phyloP scores from a whole-genome alignment of 192 early-diverging fungal species.

The Umbelopsis sp. region DNA sequence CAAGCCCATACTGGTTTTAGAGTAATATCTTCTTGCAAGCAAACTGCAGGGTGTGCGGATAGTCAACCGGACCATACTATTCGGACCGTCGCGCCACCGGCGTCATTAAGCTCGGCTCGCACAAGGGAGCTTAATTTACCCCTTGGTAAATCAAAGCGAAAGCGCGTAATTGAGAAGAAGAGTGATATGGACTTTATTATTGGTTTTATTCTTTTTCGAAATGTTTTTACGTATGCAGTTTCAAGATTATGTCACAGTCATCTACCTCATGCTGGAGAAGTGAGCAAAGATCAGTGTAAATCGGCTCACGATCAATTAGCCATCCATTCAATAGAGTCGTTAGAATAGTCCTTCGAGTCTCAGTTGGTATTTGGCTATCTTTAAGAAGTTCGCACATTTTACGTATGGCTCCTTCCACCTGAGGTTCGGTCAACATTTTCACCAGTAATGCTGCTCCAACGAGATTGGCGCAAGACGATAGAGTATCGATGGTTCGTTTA shows the following conservation, averaged over 20 bases:
- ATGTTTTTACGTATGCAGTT: constrained; percentile 12
- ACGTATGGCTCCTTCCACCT: constrained; percentile 36
- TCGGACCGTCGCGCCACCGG: no score
- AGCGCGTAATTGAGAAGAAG: not conserved
- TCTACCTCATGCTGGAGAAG: constrained; percentile 12
- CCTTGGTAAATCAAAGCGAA: no score
- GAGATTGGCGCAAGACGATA: constrained; percentile 40
- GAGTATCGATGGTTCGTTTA: constrained; percentile 26
- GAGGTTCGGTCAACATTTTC: constrained; percentile 34
- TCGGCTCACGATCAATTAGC: constrained; percentile 12
- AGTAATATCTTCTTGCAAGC: no score
- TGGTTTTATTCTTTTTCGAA: not conserved
- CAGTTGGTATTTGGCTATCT: constrained; percentile 10
- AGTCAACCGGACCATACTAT: no score
- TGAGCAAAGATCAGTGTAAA: constrained; percentile 6
- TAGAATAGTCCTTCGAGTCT: not conserved
- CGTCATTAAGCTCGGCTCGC: no score
- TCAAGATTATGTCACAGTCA: constrained; percentile 1
- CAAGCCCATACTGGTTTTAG: no score
- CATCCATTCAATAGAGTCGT: constrained; percentile 12
- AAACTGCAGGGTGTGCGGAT: no score
- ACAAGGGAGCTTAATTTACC: no score
- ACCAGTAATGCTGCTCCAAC: constrained; percentile 36
- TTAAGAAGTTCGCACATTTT: constrained; percentile 32
- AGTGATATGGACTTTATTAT: no score